These are phyloP conservation scores for Phaeosphaeriaceae sp. DNA, from an alignment of 2,329 filamentous ascomycete genomes.

Conservation along the genomic window DNA sequence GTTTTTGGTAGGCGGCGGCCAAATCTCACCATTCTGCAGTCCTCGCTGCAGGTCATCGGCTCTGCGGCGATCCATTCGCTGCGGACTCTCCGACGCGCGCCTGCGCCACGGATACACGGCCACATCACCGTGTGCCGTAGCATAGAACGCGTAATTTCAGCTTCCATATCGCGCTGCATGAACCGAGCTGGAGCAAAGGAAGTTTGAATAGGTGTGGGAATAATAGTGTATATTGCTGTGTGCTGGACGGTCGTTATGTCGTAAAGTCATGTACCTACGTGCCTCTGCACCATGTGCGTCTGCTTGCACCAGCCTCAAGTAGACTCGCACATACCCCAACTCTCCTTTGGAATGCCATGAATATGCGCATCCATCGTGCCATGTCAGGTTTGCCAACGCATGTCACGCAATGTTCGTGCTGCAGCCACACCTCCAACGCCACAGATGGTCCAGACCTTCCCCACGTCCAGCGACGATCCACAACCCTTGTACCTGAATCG, in stretches of 20 bases:
- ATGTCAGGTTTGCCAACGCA: neutral
- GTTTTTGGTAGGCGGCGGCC: neutral
- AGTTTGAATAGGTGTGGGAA: neutral
- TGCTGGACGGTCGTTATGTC: neutral
- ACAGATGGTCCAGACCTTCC: neutral
- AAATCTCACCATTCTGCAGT: neutral
- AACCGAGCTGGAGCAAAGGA: neutral
- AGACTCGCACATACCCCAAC: neutral
- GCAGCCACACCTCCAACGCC: neutral
- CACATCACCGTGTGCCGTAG: neutral
- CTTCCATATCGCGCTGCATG: too few relatives aligned
- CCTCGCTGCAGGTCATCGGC: neutral
- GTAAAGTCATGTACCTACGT: neutral
- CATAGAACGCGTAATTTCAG: neutral
- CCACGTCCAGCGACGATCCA: neutral
- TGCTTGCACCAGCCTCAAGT: neutral
- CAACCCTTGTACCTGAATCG: neutral
- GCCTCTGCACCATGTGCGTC: neutral
- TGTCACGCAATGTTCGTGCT: neutral
- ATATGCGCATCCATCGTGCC: neutral
- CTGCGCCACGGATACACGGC: neutral
- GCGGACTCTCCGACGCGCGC: neutral
- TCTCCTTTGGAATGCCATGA: neutral
- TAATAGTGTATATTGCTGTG: neutral
- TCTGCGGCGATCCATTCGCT: neutral